phyloP scores from a whole-genome alignment of 2,329 filamentous ascomycete genomes.

The Phaeosphaeriaceae sp. region DNA sequence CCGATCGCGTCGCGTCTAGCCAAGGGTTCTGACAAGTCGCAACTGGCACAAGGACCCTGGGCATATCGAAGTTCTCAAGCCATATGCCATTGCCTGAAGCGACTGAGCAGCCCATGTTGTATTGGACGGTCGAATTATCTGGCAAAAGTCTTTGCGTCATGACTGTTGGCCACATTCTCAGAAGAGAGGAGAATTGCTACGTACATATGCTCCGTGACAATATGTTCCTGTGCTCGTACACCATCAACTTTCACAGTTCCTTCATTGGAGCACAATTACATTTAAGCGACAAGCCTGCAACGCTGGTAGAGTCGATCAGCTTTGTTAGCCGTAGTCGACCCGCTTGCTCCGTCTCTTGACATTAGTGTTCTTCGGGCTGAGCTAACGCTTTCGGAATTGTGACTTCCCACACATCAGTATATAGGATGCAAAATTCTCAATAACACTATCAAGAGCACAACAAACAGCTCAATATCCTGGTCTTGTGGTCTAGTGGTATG shows the following conservation, averaged over 20 bases:
- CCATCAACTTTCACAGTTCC: not conserved
- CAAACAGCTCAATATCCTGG: conserved; percentile 1
- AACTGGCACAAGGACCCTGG: not conserved
- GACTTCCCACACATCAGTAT: no score
- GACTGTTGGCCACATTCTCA: not conserved
- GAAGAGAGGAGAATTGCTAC: not conserved
- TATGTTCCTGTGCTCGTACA: not conserved
- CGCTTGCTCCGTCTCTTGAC: not conserved
- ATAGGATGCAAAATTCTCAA: no score
- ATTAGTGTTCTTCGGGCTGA: not conserved
- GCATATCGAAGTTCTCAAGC: not conserved
- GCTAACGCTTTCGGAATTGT: not conserved
- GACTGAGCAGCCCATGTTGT: not conserved
- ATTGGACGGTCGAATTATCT: not conserved
- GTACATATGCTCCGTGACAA: not conserved
- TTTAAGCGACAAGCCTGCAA: not conserved
- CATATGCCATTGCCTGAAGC: not conserved
- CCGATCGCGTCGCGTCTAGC: not conserved
- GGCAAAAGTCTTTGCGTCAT: not conserved
- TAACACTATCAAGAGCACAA: not conserved
- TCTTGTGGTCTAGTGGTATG: conserved; percentile 68
- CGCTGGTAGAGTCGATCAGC: not conserved
- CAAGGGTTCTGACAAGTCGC: not conserved
- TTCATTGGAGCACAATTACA: not conserved
- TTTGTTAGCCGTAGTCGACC: not conserved